A percentile compares a stretch with the other conserved stretches of the same genome.
Conservation (phyloP, 2,329 filamentous ascomycete species). For the Claviceps fusiformis region DNA sequence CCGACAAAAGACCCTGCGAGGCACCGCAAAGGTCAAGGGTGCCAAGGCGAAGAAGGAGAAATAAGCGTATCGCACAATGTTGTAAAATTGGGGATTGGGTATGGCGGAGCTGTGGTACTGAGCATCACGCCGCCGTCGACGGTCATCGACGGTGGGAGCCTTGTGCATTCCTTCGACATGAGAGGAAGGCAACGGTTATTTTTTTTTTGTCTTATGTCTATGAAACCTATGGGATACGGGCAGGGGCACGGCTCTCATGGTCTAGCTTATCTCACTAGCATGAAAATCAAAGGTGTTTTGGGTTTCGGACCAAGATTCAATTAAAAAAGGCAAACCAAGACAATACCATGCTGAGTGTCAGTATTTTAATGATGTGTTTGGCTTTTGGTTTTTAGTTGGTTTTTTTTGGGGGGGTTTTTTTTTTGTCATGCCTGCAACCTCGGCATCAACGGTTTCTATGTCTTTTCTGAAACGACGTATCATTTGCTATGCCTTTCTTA, state of each 20-base stretch:
- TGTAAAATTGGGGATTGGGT: constrained; percentile 19
- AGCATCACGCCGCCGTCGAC: constrained; percentile 13
- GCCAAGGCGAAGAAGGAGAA: constrained; percentile 88
- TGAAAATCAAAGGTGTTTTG: constrained; percentile 27
- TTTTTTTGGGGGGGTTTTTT: neutral
- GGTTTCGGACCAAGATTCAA: constrained; percentile 22
- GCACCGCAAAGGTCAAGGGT: constrained; percentile 97
- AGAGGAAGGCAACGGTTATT: neutral
- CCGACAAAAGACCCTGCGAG: constrained; percentile 95
- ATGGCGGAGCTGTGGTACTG: constrained; percentile 14
- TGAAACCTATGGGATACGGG: constrained; percentile 14
- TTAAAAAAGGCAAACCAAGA: neutral
- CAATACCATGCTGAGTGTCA: neutral
- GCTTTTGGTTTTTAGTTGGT: neutral
- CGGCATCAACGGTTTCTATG: too few species aligned
- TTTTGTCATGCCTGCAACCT: too few species aligned
- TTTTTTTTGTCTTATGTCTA: constrained; percentile 10
- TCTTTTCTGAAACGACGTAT: too few species aligned
- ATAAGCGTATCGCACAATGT: constrained; percentile 39
- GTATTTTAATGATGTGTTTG: too few species aligned
- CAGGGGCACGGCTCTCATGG: constrained; percentile 13
- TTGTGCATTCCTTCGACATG: constrained; percentile 10
- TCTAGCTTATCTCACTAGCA: constrained; percentile 25
- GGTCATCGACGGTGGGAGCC: constrained; percentile 11
- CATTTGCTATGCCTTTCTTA: too few species aligned